Evolutionary conservation across 352 stramenopile species (phyloP).

Genomic region (Pythium oligandrum): DNA sequence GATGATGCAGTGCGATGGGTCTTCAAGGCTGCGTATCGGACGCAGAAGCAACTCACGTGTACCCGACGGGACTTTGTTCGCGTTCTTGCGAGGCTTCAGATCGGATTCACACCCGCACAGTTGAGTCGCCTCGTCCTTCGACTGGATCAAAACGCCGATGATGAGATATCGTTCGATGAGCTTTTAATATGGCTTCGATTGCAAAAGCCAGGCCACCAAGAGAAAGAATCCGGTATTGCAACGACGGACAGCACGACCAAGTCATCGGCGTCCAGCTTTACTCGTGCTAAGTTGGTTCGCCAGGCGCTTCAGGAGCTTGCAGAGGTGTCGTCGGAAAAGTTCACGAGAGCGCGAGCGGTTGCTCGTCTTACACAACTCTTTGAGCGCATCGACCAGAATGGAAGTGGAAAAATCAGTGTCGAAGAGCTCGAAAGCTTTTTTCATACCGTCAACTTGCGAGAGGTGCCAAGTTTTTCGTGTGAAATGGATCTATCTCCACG

Average conservation of each 20-base stretch:
- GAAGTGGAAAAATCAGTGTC: constrained; percentile 48
- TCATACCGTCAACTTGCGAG: constrained; percentile 12
- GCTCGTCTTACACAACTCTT: constrained; percentile 16
- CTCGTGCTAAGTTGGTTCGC: too few relatives aligned
- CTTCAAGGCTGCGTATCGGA: constrained; percentile 41
- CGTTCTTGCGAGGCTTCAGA: constrained; percentile 28
- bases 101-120: constrained; percentile 38
- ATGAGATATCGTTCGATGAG: constrained; percentile 62
- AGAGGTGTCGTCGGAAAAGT: too few relatives aligned
- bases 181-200: constrained; percentile 63
- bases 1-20: constrained; percentile 55
- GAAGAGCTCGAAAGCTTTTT: constrained; percentile 51
- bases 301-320: too few relatives aligned
- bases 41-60: constrained; percentile 17
- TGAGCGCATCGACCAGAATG: constrained; percentile 36
- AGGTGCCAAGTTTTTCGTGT: constrained; percentile 2
- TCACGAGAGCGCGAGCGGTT: too few relatives aligned
- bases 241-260: too few relatives aligned
- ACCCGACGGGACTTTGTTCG: constrained; percentile 30
- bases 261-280: too few relatives aligned
- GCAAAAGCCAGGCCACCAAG: background rate
- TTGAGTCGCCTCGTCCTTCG: constrained; percentile 46
- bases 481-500: background rate
- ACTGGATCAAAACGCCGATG: constrained; percentile 50
- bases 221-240: too few relatives aligned